These are phyloP conservation scores for Malus asiatica DNA, from an alignment of 306 rosid genomes.

Conservation along the genomic window DNA sequence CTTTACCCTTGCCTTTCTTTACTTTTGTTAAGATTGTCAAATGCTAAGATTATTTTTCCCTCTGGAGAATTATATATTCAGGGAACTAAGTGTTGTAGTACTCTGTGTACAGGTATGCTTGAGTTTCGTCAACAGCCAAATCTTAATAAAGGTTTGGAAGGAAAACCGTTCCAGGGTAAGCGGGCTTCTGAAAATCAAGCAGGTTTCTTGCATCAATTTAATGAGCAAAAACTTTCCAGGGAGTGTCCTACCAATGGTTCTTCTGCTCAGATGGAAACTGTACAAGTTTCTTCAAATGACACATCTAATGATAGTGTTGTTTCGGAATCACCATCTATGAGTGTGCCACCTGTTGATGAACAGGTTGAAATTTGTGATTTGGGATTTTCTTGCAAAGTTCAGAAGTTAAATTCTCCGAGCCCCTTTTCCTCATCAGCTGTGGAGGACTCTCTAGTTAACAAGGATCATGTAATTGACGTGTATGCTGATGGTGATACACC, in stretches of 20 bases:
- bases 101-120: constrained; percentile 24
- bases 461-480: background rate
- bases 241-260: constrained; percentile 20
- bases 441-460: constrained; percentile 7
- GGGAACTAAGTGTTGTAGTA: constrained; percentile 10
- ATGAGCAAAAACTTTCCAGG: background rate
- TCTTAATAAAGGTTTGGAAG: constrained; percentile 10
- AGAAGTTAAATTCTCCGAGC: background rate
- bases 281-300: constrained; percentile 22
- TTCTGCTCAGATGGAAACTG: constrained; percentile 3
- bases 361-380: background rate
- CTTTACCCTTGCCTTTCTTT: background rate
- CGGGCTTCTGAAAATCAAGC: constrained; percentile 3
- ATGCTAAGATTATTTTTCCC: background rate
- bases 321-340: constrained; percentile 6
- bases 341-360: constrained; percentile 9
- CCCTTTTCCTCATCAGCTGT: background rate
- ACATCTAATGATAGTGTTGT: constrained; percentile 11
- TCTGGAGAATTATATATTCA: background rate
- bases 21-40: background rate
- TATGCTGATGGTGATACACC: background rate
- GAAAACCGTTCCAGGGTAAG: background rate
- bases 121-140: constrained; percentile 8
- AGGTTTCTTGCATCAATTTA: background rate
- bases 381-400: constrained; percentile 6